Conservation (phyloP, 305 asterid genomes). For the Caryopteris hybrid region DNA sequence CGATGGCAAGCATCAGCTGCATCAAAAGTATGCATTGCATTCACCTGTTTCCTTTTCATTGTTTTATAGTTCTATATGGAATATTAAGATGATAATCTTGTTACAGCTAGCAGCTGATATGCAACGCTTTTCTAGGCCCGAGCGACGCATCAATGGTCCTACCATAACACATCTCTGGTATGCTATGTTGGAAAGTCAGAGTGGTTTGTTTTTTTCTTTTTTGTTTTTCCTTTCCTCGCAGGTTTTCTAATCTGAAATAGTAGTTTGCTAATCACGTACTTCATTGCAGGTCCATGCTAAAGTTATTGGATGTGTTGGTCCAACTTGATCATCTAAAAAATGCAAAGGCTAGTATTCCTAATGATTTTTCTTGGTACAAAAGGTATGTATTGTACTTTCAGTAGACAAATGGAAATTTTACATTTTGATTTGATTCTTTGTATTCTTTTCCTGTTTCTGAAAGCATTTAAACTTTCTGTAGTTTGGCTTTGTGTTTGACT, state of each 20-base stretch:
- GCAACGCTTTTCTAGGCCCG: conserved; percentile 99
- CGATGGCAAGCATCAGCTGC: conserved; percentile 96
- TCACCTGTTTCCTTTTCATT: conserved; percentile 4
- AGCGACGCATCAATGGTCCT: conserved; percentile 96
- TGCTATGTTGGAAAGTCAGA: conserved; percentile 14
- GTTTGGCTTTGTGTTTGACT: neutral
- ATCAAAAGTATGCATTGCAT: conserved; percentile 56
- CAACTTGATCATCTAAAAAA: conserved; percentile 99
- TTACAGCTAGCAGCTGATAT: conserved; percentile 95
- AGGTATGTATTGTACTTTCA: conserved; percentile 45
- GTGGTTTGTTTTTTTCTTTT: too few species aligned
- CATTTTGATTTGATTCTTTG: neutral
- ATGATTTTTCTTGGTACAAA: conserved; percentile 99
- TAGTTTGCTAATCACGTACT: conserved; percentile 13
- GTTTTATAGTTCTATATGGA: conserved; percentile 20
- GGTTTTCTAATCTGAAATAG: neutral
- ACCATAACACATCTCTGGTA: conserved; percentile 97
- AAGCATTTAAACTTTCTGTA: neutral
- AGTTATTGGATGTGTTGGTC: conserved; percentile 85
- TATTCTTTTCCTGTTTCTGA: conserved; percentile 1
- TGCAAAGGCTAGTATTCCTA: conserved; percentile 98
- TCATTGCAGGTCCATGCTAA: conserved; percentile 89
- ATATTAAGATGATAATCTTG: conserved; percentile 29
- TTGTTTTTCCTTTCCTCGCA: too few species aligned
- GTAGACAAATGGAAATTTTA: neutral